Conservation (phyloP, 257 asterid species). For the Scutellaria baicalensis region DNA sequence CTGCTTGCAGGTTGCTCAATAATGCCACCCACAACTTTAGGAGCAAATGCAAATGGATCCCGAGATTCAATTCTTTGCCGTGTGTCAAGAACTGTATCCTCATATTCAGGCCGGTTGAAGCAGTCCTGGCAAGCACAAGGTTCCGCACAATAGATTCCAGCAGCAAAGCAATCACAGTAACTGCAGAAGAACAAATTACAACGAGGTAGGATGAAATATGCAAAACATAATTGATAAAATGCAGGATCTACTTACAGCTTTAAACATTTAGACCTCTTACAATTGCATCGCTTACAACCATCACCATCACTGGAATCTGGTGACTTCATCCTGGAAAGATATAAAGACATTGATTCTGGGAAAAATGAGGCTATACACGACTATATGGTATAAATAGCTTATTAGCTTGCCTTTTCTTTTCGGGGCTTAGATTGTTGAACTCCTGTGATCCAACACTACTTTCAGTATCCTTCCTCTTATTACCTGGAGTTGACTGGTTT, state of each 20-base stretch:
- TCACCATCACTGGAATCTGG: constrained; percentile 24
- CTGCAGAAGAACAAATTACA: constrained; percentile 36
- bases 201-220: constrained; percentile 4
- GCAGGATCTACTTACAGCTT: constrained; percentile 53
- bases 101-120: constrained; percentile 52
- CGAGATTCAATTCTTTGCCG: constrained; percentile 49
- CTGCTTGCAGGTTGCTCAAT: constrained; percentile 28
- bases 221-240: constrained; percentile 5
- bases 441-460: constrained; percentile 23
- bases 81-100: constrained; percentile 42
- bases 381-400: not conserved
- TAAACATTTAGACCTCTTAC: constrained; percentile 65
- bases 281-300: constrained; percentile 67
- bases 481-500: constrained; percentile 14
- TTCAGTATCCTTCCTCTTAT: constrained; percentile 33
- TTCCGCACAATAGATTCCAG: constrained; percentile 55
- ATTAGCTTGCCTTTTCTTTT: constrained; percentile 47
- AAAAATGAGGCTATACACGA: constrained; percentile 1
- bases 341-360: constrained; percentile 9
- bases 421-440: constrained; percentile 25
- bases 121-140: constrained; percentile 70
- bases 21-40: constrained; percentile 42
- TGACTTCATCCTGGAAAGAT: constrained; percentile 37
- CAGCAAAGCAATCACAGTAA: constrained; percentile 76
- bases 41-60: constrained; percentile 66